Evolutionary conservation across 1,284 basidiomycete species (phyloP).

Genomic region (Baeospora myosura): DNA sequence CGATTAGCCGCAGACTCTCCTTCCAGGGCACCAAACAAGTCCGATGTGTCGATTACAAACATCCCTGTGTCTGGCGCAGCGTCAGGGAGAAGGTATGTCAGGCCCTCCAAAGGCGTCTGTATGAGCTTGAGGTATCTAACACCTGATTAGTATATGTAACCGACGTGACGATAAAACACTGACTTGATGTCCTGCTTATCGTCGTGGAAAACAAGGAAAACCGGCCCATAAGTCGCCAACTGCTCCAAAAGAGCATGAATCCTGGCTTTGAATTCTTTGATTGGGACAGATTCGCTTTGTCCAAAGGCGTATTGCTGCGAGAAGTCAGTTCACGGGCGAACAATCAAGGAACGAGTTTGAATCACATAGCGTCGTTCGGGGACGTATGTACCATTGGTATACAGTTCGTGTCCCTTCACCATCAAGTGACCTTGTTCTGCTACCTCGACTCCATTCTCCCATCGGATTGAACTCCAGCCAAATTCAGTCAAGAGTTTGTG

Average conservation of each 20-base stretch:
- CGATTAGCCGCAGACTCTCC: slow-evolving; percentile 47
- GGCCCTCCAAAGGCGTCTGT: slow-evolving; percentile 43
- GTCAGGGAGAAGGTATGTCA: slow-evolving; percentile 52
- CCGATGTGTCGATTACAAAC: slow-evolving; percentile 66
- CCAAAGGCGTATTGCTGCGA: slow-evolving; percentile 63
- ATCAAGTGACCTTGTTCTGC: slow-evolving; percentile 54
- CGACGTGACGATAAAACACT: slow-evolving; percentile 13
- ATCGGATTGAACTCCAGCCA: slow-evolving; percentile 54
- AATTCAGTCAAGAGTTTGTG: slow-evolving; percentile 68
- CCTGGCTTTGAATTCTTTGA: slow-evolving; percentile 41
- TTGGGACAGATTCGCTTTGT: slow-evolving; percentile 43
- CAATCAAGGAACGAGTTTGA: slow-evolving; percentile 14
- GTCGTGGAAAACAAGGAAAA: slow-evolving; percentile 81
- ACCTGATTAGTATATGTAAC: neutral
- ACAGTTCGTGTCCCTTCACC: slow-evolving; percentile 53
- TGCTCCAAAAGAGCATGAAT: slow-evolving; percentile 43
- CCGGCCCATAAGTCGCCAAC: slow-evolving; percentile 41
- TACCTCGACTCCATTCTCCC: slow-evolving; percentile 42
- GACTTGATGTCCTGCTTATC: slow-evolving; percentile 66
- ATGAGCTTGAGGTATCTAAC: slow-evolving; percentile 48
- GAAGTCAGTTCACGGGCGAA: neutral
- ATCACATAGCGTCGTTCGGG: slow-evolving; percentile 56
- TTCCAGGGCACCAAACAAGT: slow-evolving; percentile 64
- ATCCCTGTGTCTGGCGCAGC: slow-evolving; percentile 41
- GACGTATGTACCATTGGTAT: slow-evolving; percentile 57